Evolutionary conservation across 2,329 filamentous ascomycete genomes (phyloP).

Genomic region (Capronia epimyces): DNA sequence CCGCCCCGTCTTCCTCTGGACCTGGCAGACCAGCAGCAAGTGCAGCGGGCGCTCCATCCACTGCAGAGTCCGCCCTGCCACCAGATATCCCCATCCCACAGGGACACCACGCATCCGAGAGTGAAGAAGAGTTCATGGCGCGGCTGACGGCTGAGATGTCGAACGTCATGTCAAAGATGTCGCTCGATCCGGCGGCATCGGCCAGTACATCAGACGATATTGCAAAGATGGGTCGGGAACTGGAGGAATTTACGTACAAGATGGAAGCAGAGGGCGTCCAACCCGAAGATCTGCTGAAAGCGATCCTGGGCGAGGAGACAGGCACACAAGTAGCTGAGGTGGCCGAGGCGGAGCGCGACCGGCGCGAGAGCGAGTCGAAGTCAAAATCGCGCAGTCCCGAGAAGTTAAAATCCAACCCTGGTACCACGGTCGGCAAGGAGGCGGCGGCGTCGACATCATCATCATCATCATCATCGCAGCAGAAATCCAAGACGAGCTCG

Average conservation of each 20-base stretch:
- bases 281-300: conserved; percentile 32
- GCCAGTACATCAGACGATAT: conserved; percentile 25
- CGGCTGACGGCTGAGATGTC: conserved; percentile 29
- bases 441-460: conserved; percentile 24
- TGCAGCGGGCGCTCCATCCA: conserved; percentile 27
- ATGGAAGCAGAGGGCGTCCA: conserved; percentile 32
- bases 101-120: conserved; percentile 31
- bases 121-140: conserved; percentile 28
- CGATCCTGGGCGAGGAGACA: conserved; percentile 31
- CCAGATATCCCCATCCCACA: conserved; percentile 28
- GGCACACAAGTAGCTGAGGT: conserved; percentile 16
- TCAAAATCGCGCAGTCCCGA: conserved; percentile 27
- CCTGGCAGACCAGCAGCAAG: conserved; percentile 28
- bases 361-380: conserved; percentile 24
- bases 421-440: neutral
- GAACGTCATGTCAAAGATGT: conserved; percentile 24
- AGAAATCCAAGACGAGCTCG: conserved; percentile 8
- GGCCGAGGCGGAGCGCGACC: conserved; percentile 23
- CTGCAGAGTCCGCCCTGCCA: conserved; percentile 9
- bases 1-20: conserved; percentile 36
- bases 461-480: conserved; percentile 19
- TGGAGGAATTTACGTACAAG: conserved; percentile 33
- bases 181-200: conserved; percentile 20
- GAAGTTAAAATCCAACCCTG: conserved; percentile 24
- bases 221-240: conserved; percentile 26